Percentiles rank a stretch among this genome's conserved stretches.
phyloP scores from a whole-genome alignment of 2,329 filamentous ascomycete genomes.

The Penicillium frequentans region DNA sequence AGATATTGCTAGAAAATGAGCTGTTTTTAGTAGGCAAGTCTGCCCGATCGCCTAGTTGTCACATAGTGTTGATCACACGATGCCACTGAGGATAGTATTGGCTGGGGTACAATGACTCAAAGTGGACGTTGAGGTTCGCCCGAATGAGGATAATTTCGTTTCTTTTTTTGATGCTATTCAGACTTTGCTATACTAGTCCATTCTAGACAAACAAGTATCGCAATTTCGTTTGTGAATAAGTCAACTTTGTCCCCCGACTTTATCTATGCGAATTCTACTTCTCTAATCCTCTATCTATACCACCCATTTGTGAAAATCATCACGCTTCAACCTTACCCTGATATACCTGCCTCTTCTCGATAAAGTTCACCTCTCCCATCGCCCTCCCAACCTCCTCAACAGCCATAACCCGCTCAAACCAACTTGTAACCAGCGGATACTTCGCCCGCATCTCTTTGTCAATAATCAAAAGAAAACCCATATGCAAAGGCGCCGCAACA shows the following conservation, averaged over 20 bases:
- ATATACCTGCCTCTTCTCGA: conserved; percentile 22
- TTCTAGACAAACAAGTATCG: no score
- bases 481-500: conserved; percentile 24
- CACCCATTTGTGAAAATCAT: background rate
- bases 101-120: no score
- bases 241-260: background rate
- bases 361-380: conserved; percentile 27
- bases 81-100: no score
- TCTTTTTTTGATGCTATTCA: no score
- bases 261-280: background rate
- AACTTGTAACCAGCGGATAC: conserved; percentile 22
- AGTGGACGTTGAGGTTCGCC: no score
- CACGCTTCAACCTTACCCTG: background rate
- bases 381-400: conserved; percentile 27
- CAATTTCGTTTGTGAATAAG: background rate
- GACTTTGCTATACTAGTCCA: background rate
- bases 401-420: conserved; percentile 26
- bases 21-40: no score
- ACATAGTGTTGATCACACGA: no score
- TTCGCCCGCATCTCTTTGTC: conserved; percentile 28
- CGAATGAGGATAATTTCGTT: no score
- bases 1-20: no score
- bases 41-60: no score
- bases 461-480: conserved; percentile 25
- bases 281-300: background rate